A percentile compares a stretch with the other conserved stretches of the same genome.
These are phyloP conservation scores for Syzygium aqueum DNA, from an alignment of 345 rosid species.

Conservation along the genomic window DNA sequence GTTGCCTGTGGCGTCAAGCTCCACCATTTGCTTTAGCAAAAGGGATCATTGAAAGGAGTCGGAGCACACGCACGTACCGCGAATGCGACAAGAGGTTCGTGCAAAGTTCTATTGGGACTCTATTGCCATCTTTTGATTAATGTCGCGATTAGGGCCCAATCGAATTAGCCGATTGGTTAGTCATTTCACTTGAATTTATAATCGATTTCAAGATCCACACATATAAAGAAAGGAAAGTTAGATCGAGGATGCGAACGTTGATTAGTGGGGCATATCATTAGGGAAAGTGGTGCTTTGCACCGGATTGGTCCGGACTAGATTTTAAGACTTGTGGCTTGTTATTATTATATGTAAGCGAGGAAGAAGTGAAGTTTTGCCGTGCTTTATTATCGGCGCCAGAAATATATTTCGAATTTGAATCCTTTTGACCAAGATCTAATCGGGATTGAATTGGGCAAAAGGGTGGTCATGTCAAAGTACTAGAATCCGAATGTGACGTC, in stretches of 20 bases:
- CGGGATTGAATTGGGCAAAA: neutral
- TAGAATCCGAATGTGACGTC: neutral
- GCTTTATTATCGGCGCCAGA: neutral
- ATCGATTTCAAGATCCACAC: neutral
- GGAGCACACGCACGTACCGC: neutral
- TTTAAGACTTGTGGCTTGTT: neutral
- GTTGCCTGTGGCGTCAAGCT: neutral
- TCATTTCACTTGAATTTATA: neutral
- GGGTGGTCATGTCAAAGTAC: neutral
- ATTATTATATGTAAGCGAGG: neutral
- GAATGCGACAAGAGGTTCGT: neutral
- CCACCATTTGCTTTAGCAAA: neutral
- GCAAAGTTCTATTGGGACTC: neutral
- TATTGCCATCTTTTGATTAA: neutral
- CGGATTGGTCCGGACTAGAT: neutral
- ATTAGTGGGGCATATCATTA: neutral
- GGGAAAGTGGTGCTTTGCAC: neutral
- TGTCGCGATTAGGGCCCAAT: neutral
- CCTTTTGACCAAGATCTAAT: neutral
- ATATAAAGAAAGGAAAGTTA: neutral
- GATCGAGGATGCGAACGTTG: neutral
- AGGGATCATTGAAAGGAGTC: neutral
- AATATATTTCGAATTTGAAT: neutral
- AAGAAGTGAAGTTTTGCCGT: neutral
- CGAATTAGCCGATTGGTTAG: neutral